These are phyloP conservation scores for Ceratobasidium sp. DNA, from an alignment of 1,284 basidiomycete genomes.

Conservation along the genomic window DNA sequence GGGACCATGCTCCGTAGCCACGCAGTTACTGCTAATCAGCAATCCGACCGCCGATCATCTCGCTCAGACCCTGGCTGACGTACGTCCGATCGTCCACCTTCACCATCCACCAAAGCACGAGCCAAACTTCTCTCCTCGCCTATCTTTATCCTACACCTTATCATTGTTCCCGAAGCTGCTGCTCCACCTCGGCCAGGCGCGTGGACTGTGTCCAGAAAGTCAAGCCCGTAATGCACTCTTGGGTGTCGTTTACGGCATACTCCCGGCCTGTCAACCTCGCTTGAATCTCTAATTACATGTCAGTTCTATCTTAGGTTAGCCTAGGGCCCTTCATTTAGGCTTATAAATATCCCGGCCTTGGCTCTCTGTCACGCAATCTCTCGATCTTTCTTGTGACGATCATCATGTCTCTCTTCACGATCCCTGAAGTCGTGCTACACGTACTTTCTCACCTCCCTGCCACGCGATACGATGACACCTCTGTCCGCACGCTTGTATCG, in stretches of 20 bases:
- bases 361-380: neutral
- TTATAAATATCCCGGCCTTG: neutral
- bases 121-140: neutral
- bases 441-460: neutral
- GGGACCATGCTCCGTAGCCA: too few relatives aligned
- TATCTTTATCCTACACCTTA: neutral
- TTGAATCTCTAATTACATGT: neutral
- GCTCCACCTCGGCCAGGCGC: slow-evolving; percentile 6
- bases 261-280: too few relatives aligned
- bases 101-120: neutral
- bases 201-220: too few relatives aligned
- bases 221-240: too few relatives aligned
- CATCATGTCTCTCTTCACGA: neutral
- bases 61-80: neutral
- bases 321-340: neutral
- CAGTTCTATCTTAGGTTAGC: neutral
- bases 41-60: neutral
- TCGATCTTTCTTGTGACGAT: neutral
- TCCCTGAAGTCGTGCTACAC: slow-evolving; percentile 24
- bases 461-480: slow-evolving; percentile 9
- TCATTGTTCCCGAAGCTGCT: neutral
- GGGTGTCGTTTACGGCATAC: too few relatives aligned
- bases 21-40: neutral
- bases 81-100: neutral
- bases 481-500: slow-evolving; percentile 15